Percentiles rank a stretch among this genome's conserved stretches.
Conservation (phyloP, 2,329 filamentous ascomycete genomes). For the Monosporascus sp. region DNA sequence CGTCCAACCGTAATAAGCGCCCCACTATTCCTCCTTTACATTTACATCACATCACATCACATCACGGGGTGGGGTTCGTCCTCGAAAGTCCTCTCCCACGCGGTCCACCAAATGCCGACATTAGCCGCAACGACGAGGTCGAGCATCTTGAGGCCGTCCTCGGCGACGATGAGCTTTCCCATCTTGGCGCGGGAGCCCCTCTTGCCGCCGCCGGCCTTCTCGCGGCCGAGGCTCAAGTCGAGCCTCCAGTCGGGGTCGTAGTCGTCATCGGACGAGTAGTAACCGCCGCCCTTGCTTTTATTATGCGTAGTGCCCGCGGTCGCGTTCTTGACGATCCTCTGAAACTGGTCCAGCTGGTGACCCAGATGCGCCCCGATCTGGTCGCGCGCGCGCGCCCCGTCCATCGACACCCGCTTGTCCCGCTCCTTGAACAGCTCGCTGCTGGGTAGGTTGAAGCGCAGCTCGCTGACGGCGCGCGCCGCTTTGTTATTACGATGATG, state of each 20-base stretch:
- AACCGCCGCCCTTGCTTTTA: background rate
- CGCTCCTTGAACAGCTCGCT: conserved; percentile 39
- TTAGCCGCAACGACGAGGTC: conserved; percentile 89
- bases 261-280: conserved; percentile 30
- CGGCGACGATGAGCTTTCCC: conserved; percentile 84
- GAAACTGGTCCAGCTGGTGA: conserved; percentile 26
- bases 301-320: conserved; percentile 8
- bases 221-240: conserved; percentile 72
- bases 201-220: conserved; percentile 81
- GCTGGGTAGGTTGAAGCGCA: conserved; percentile 82
- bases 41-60: too few relatives aligned
- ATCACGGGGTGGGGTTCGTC: background rate
- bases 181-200: conserved; percentile 85
- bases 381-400: conserved; percentile 24
- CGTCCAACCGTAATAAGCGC: too few relatives aligned
- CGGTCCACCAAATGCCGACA: conserved; percentile 88
- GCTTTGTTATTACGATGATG: conserved; percentile 18
- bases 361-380: conserved; percentile 22
- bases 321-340: conserved; percentile 21
- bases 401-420: conserved; percentile 29
- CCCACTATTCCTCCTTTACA: too few relatives aligned
- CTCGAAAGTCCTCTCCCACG: conserved; percentile 58
- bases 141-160: conserved; percentile 92
- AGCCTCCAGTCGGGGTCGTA: conserved; percentile 44
- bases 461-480: conserved; percentile 61